A percentile compares a stretch with the other conserved stretches of the same genome.
Conservation (phyloP, 768 basidiomycete species). For the Phlebiopsis gigantea region DNA sequence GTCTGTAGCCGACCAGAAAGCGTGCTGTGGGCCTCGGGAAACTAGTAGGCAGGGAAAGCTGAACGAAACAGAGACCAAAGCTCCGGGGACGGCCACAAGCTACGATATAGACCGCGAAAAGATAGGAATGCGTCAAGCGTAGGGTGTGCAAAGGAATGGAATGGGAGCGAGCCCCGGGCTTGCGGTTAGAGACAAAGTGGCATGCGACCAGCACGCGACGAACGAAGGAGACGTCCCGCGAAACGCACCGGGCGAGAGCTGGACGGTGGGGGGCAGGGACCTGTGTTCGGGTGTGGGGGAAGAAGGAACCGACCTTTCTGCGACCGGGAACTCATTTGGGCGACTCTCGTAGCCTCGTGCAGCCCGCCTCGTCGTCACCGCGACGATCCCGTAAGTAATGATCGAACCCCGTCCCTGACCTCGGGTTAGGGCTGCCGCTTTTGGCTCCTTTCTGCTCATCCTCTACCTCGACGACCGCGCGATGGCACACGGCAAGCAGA, state of each 20-base stretch:
- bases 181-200: constrained; percentile 1
- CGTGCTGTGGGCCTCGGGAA: background rate
- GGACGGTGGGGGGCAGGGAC: background rate
- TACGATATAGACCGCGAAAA: background rate
- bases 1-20: background rate
- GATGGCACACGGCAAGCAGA: constrained; percentile 15
- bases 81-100: too few relatives aligned
- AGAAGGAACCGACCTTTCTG: background rate
- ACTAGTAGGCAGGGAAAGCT: background rate
- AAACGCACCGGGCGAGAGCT: constrained; percentile 5
- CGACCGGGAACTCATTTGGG: background rate
- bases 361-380: background rate
- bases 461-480: background rate
- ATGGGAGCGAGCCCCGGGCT: constrained; percentile 5
- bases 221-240: background rate
- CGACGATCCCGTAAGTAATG: background rate
- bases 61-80: background rate
- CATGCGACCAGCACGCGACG: constrained; percentile 6
- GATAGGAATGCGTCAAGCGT: background rate
- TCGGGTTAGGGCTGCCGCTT: background rate
- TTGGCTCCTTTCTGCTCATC: background rate
- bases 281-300: background rate
- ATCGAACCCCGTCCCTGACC: background rate
- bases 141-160: background rate
- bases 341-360: background rate